These are phyloP conservation scores for Verticillium longisporum DNA, from an alignment of 2,329 filamentous ascomycete genomes.

Conservation along the genomic window DNA sequence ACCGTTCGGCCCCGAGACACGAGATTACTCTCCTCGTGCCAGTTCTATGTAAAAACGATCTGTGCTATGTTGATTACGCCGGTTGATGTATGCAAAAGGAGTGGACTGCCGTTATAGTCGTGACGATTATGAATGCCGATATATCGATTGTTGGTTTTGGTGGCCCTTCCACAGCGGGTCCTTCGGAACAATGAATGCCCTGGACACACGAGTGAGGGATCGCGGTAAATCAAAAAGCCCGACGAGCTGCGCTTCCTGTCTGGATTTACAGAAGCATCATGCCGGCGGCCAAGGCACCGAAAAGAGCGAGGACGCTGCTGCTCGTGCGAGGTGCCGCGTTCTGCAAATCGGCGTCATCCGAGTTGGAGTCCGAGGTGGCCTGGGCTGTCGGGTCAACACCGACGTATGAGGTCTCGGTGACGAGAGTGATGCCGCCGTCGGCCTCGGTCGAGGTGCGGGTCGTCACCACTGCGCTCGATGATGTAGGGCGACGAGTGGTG, in stretches of 20 bases:
- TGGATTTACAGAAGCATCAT: constrained; percentile 1
- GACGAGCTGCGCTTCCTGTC: neutral
- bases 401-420: constrained; percentile 43
- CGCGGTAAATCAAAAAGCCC: neutral
- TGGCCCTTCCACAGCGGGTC: neutral
- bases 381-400: constrained; percentile 30
- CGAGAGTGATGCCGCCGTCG: constrained; percentile 35
- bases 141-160: neutral
- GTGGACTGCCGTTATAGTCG: neutral
- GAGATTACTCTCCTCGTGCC: neutral
- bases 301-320: constrained; percentile 8
- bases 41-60: neutral
- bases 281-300: constrained; percentile 19
- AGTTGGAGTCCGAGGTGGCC: constrained; percentile 15
- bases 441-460: constrained; percentile 39
- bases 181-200: neutral
- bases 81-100: neutral
- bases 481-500: constrained; percentile 21
- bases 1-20: neutral
- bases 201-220: neutral
- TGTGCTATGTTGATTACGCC: neutral
- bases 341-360: constrained; percentile 26
- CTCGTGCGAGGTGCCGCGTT: constrained; percentile 22
- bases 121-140: neutral
- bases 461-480: constrained; percentile 26